Conservation (phyloP, 1,284 basidiomycete species). For the Ganoderma resinaceum region DNA sequence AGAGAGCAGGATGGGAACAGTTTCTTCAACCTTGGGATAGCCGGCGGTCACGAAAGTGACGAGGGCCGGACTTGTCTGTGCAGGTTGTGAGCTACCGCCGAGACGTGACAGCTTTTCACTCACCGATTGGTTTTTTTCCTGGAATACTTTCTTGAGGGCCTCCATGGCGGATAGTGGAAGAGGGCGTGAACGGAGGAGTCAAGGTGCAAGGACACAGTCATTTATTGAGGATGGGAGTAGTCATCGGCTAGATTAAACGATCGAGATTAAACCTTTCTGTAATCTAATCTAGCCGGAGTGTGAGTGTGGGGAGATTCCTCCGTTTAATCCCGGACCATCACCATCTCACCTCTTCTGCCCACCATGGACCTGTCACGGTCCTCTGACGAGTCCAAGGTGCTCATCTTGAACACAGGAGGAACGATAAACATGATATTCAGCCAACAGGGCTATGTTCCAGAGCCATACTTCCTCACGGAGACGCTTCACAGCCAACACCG, state of each 20-base stretch:
- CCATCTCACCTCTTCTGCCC: constrained; percentile 8
- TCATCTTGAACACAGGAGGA: constrained; percentile 86
- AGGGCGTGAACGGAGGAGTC: constrained; percentile 22
- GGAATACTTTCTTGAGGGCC: constrained; percentile 77
- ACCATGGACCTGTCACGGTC: constrained; percentile 56
- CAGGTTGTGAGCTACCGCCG: constrained; percentile 5
- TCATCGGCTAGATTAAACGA: constrained; percentile 6
- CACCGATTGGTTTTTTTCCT: constrained; percentile 74
- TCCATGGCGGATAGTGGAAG: constrained; percentile 61
- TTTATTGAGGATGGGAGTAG: constrained; percentile 21
- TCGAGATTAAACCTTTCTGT: constrained; percentile 9
- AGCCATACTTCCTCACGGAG: constrained; percentile 87
- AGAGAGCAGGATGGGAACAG: constrained; percentile 88
- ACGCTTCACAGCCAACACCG: constrained; percentile 81
- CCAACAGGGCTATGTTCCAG: constrained; percentile 84
- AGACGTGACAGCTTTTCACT: constrained; percentile 1
- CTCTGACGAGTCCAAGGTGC: constrained; percentile 78
- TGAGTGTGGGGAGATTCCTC: too few relatives aligned
- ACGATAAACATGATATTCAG: constrained; percentile 90
- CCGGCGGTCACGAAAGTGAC: constrained; percentile 94
- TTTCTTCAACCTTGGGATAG: constrained; percentile 80
- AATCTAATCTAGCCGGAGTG: constrained; percentile 32
- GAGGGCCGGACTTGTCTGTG: constrained; percentile 74
- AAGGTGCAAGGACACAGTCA: constrained; percentile 23
- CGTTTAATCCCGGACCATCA: neutral